A percentile compares a stretch with the other conserved stretches of the same genome.
These are phyloP conservation scores for Bruguiera hainesii DNA, from an alignment of 441 rosid species.

Conservation along the genomic window DNA sequence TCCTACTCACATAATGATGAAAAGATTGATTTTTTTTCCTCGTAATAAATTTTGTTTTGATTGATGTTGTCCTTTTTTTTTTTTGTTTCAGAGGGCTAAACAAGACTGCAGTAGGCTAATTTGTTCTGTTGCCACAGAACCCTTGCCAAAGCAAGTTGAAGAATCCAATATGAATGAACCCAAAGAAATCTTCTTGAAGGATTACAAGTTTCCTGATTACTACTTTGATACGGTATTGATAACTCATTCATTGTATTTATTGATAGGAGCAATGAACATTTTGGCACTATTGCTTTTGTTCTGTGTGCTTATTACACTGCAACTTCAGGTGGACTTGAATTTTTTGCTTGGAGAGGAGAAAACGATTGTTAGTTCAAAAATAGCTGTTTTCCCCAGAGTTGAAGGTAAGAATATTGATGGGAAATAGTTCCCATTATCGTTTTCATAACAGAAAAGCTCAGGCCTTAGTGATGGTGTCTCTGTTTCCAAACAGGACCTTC, in stretches of 20 bases:
- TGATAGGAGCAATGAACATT: constrained; percentile 2
- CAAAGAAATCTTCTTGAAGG: constrained; percentile 89
- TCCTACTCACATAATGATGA: neutral
- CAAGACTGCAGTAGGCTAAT: constrained; percentile 45
- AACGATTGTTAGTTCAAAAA: constrained; percentile 82
- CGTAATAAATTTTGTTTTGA: neutral
- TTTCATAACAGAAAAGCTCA: constrained; percentile 1
- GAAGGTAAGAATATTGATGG: constrained; percentile 48
- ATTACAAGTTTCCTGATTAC: constrained; percentile 87
- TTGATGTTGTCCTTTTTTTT: constrained; percentile 12
- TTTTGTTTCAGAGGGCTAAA: constrained; percentile 45
- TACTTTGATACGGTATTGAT: constrained; percentile 72
- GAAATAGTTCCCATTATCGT: neutral
- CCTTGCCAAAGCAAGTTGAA: constrained; percentile 55
- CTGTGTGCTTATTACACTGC: constrained; percentile 11
- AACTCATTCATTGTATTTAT: neutral
- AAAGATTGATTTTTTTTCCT: neutral
- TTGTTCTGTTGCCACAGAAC: constrained; percentile 76
- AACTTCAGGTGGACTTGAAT: constrained; percentile 72
- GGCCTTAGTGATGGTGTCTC: neutral
- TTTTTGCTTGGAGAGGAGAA: constrained; percentile 90
- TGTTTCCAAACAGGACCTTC: constrained; percentile 52
- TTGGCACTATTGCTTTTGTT: constrained; percentile 13
- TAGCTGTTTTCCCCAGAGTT: constrained; percentile 65
- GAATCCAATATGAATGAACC: constrained; percentile 81